A percentile compares a stretch with the other conserved stretches of the same genome.
phyloP scores from a whole-genome alignment of 305 asterid genomes.

The Fraxinus velutina region DNA sequence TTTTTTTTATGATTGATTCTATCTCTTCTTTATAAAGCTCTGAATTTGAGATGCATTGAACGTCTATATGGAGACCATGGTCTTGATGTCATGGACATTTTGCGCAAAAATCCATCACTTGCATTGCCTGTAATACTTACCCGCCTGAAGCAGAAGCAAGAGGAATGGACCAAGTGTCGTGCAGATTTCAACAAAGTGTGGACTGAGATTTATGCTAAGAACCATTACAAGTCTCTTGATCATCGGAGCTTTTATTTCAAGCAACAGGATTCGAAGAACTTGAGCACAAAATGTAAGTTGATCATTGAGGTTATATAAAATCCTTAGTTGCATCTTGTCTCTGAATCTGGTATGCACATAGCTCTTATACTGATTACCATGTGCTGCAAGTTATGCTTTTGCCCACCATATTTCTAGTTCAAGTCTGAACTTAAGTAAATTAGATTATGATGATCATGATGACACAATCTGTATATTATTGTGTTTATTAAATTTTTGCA shows the following conservation, averaged over 20 bases:
- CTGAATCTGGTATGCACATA: slow-evolving; percentile 4
- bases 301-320: slow-evolving; percentile 5
- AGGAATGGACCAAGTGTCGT: slow-evolving; percentile 95
- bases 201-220: slow-evolving; percentile 95
- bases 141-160: slow-evolving; percentile 98
- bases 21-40: slow-evolving; percentile 45
- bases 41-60: slow-evolving; percentile 89
- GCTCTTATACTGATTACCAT: not conserved
- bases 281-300: slow-evolving; percentile 89
- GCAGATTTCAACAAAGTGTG: slow-evolving; percentile 92
- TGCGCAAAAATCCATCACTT: slow-evolving; percentile 78
- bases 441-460: not conserved
- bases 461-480: not conserved
- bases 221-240: slow-evolving; percentile 96
- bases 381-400: not conserved
- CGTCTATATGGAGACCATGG: slow-evolving; percentile 99
- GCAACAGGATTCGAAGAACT: slow-evolving; percentile 94
- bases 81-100: slow-evolving; percentile 87
- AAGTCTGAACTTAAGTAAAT: not conserved
- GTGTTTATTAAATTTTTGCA: not conserved
- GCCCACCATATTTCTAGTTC: not conserved
- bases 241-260: slow-evolving; percentile 99
- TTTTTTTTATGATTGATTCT: slow-evolving; percentile 21
- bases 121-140: slow-evolving; percentile 81
- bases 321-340: slow-evolving; percentile 3